These are phyloP conservation scores for Starmerella bombicola DNA, from an alignment of 805 yeast species.

Conservation along the genomic window DNA sequence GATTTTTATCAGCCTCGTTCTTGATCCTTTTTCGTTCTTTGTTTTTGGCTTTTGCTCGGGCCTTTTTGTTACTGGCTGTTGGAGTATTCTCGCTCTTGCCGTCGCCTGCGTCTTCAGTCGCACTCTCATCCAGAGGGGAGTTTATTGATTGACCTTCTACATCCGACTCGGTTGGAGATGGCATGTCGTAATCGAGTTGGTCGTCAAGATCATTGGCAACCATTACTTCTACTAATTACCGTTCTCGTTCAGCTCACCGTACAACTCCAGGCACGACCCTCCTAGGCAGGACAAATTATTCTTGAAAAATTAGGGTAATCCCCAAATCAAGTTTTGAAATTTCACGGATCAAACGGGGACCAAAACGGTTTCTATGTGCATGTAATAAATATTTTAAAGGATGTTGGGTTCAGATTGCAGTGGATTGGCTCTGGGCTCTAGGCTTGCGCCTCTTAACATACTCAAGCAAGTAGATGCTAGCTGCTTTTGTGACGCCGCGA, in stretches of 20 bases:
- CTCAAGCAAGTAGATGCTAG: conserved; percentile 60
- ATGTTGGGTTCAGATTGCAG: neutral
- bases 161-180: conserved; percentile 14
- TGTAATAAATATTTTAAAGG: neutral
- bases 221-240: too few relatives aligned
- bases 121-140: neutral
- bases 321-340: neutral
- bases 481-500: conserved; percentile 92
- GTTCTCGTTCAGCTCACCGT: too few relatives aligned
- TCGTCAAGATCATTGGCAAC: conserved; percentile 66
- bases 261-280: too few relatives aligned
- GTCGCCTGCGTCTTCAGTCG: neutral
- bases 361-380: neutral
- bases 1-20: conserved; percentile 28
- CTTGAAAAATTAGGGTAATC: neutral
- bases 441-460: conserved; percentile 18
- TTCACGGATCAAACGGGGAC: neutral
- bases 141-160: neutral
- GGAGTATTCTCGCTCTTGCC: too few relatives aligned
- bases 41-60: conserved; percentile 15
- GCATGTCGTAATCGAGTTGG: conserved; percentile 52
- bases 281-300: neutral
- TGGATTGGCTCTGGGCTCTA: neutral
- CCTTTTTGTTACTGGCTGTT: conserved; percentile 10
- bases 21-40: conserved; percentile 18